Evolutionary conservation across 768 basidiomycete species (phyloP).

Genomic region (Phlebiopsis flavidoalba): DNA sequence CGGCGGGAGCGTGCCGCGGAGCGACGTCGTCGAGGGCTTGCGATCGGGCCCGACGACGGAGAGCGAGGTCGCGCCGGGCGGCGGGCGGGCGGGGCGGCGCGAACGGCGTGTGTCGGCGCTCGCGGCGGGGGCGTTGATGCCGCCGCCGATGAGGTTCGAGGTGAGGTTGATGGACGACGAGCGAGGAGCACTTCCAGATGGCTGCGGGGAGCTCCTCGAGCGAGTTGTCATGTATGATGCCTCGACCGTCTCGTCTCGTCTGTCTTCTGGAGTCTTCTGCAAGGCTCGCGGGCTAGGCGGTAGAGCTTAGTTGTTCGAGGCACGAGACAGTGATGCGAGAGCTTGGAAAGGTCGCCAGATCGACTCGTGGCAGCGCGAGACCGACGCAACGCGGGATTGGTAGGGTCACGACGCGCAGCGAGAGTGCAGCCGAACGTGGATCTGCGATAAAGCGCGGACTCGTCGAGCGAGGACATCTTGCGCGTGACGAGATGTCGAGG

Average conservation of each 20-base stretch:
- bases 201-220: constrained; percentile 67
- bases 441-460: constrained; percentile 64
- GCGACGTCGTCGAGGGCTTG: constrained; percentile 37
- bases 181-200: constrained; percentile 79
- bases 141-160: constrained; percentile 75
- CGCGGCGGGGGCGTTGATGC: constrained; percentile 10
- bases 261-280: constrained; percentile 72
- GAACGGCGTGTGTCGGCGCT: not conserved
- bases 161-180: constrained; percentile 78
- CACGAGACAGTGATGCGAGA: constrained; percentile 76
- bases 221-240: constrained; percentile 92
- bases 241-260: constrained; percentile 71
- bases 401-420: constrained; percentile 82
- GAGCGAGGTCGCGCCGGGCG: constrained; percentile 2
- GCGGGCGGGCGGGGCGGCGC: not conserved
- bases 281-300: constrained; percentile 68
- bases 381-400: constrained; percentile 83
- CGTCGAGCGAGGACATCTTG: constrained; percentile 84
- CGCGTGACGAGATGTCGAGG: constrained; percentile 81
- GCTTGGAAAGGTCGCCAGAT: constrained; percentile 64
- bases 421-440: constrained; percentile 62
- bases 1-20: constrained; percentile 37
- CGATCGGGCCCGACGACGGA: constrained; percentile 28
- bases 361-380: constrained; percentile 75
- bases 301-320: constrained; percentile 88